phyloP scores from a whole-genome alignment of 2,329 filamentous ascomycete genomes.

The Fusarium sp. region DNA sequence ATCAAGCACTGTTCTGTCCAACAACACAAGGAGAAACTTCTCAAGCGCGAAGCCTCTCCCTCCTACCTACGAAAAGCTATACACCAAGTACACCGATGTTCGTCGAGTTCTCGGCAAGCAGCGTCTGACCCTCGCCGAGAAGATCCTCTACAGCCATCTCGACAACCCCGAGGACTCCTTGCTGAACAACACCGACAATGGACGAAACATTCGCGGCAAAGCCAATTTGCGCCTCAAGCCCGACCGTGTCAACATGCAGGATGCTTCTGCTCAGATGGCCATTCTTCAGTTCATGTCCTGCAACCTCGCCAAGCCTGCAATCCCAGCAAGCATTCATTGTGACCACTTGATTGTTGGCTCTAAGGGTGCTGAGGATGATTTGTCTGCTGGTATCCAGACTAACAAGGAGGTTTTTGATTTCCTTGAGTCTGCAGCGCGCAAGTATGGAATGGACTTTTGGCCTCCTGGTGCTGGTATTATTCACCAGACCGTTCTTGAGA shows the following conservation, averaged over 20 bases:
- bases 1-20: slow-evolving; percentile 37
- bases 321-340: slow-evolving; percentile 97
- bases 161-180: slow-evolving; percentile 90
- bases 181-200: slow-evolving; percentile 83
- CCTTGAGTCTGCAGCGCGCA: slow-evolving; percentile 88
- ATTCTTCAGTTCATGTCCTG: slow-evolving; percentile 99
- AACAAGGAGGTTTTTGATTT: slow-evolving; percentile 99
- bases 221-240: slow-evolving; percentile 97
- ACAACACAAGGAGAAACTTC: slow-evolving; percentile 50
- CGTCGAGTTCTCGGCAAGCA: slow-evolving; percentile 73
- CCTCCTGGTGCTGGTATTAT: slow-evolving; percentile 94
- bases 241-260: slow-evolving; percentile 98
- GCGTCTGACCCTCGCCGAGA: slow-evolving; percentile 89
- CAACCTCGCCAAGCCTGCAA: slow-evolving; percentile 85
- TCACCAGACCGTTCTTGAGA: slow-evolving; percentile 97
- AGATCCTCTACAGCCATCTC: slow-evolving; percentile 97
- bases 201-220: slow-evolving; percentile 81
- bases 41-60: slow-evolving; percentile 57
- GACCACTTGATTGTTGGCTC: slow-evolving; percentile 99
- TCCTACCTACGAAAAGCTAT: slow-evolving; percentile 84
- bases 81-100: slow-evolving; percentile 80
- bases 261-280: slow-evolving; percentile 98
- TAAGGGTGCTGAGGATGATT: slow-evolving; percentile 85
- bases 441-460: slow-evolving; percentile 96
- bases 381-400: slow-evolving; percentile 83